Conservation (phyloP, 164 flowering plant species). For the Chimonanthus praecox region DNA sequence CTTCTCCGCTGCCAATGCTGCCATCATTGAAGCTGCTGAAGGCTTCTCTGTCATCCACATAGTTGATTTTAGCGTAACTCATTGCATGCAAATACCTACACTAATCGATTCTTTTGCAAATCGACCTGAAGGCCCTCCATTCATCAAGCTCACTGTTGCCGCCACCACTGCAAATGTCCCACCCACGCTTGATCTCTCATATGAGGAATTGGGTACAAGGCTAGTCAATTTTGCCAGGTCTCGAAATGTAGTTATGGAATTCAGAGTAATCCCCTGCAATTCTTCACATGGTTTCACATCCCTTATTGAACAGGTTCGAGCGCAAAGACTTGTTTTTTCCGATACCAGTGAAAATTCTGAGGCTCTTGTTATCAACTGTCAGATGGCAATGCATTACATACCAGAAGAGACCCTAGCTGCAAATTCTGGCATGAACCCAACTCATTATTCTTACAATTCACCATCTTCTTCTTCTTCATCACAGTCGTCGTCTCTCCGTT, state of each 20-base stretch:
- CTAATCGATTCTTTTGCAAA: constrained; percentile 68
- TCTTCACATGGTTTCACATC: constrained; percentile 61
- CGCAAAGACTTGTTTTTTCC: constrained; percentile 28
- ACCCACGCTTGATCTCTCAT: constrained; percentile 63
- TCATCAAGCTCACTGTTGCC: constrained; percentile 62
- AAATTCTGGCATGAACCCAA: constrained; percentile 11
- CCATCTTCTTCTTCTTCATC: constrained; percentile 21
- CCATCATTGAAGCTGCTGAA: constrained; percentile 61
- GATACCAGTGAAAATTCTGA: constrained; percentile 26
- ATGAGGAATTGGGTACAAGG: constrained; percentile 66
- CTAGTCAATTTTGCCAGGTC: constrained; percentile 71
- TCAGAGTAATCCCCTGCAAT: constrained; percentile 52
- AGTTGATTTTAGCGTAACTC: constrained; percentile 73
- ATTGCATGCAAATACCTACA: constrained; percentile 98
- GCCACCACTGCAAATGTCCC: constrained; percentile 40
- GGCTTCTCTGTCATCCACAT: constrained; percentile 63
- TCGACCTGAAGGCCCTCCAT: constrained; percentile 52
- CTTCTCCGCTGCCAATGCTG: constrained; percentile 87
- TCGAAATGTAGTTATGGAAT: constrained; percentile 56
- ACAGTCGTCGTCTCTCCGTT: constrained; percentile 28
- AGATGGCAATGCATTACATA: constrained; percentile 73
- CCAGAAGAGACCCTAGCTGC: constrained; percentile 56
- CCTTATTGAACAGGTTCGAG: constrained; percentile 53
- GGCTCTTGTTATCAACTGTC: constrained; percentile 76
- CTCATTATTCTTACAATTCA: constrained; percentile 13